Conservation (phyloP, 2,329 filamentous ascomycete species). For the Talaromyces funiculosus region DNA sequence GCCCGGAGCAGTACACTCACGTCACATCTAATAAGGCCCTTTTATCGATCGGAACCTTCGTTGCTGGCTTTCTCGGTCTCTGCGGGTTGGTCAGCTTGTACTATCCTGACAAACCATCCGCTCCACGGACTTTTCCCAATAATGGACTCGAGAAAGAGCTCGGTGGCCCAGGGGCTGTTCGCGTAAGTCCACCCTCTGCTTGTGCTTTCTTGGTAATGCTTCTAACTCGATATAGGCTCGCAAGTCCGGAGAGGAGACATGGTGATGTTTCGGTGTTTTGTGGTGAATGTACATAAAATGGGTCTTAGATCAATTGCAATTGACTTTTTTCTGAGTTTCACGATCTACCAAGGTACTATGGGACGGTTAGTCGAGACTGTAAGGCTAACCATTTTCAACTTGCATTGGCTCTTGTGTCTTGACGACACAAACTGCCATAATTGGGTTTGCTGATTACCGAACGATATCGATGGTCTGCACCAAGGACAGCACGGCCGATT, state of each 20-base stretch:
- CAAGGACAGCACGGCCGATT: neutral
- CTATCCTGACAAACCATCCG: constrained; percentile 67
- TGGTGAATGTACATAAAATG: constrained; percentile 34
- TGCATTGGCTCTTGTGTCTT: neutral
- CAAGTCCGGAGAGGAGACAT: constrained; percentile 34
- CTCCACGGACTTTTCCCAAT: constrained; percentile 61
- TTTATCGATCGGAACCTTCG: constrained; percentile 62
- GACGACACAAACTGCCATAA: neutral
- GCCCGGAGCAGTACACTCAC: constrained; percentile 84
- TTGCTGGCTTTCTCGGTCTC: constrained; percentile 58
- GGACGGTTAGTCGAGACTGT: too few species aligned
- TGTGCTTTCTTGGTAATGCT: neutral
- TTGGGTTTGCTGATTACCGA: neutral
- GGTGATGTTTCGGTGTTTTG: constrained; percentile 25
- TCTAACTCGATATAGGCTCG: constrained; percentile 28
- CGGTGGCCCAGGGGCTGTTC: constrained; percentile 61
- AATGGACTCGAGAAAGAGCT: constrained; percentile 67
- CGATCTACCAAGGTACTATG: neutral
- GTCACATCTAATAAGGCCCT: constrained; percentile 65
- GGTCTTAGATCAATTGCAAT: constrained; percentile 6
- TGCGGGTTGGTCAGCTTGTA: constrained; percentile 61
- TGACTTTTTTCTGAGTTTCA: neutral
- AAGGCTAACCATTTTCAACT: neutral
- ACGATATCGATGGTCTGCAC: neutral
- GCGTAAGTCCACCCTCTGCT: constrained; percentile 48